These are phyloP conservation scores for Salvia sclarea DNA, from an alignment of 305 asterid species.

Conservation along the genomic window DNA sequence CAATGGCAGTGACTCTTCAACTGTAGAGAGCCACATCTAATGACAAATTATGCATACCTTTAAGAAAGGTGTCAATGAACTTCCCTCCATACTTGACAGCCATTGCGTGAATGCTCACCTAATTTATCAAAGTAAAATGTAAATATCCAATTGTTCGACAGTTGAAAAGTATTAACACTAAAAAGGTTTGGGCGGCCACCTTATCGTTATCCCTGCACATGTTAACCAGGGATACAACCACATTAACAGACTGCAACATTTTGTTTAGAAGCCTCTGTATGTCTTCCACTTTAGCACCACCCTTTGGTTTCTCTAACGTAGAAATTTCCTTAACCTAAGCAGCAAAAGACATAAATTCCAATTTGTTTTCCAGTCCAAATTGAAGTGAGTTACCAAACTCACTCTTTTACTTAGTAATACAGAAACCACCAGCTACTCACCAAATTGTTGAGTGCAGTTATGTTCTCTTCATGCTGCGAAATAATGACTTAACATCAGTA, in stretches of 20 bases:
- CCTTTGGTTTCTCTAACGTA: slow-evolving; percentile 55
- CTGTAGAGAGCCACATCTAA: slow-evolving; percentile 16
- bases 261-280: slow-evolving; percentile 57
- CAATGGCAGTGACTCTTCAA: neutral
- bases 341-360: slow-evolving; percentile 13
- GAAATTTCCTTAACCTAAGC: slow-evolving; percentile 67
- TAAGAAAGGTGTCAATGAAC: slow-evolving; percentile 78
- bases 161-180: slow-evolving; percentile 16
- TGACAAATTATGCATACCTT: slow-evolving; percentile 49
- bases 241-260: slow-evolving; percentile 66
- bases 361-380: slow-evolving; percentile 7
- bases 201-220: slow-evolving; percentile 70
- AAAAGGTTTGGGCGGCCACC: slow-evolving; percentile 42
- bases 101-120: slow-evolving; percentile 79
- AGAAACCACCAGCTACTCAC: slow-evolving; percentile 47
- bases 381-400: neutral
- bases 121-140: slow-evolving; percentile 31
- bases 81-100: slow-evolving; percentile 91
- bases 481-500: slow-evolving; percentile 32
- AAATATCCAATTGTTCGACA: slow-evolving; percentile 25
- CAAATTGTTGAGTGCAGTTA: slow-evolving; percentile 59
- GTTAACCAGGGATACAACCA: slow-evolving; percentile 64
- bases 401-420: slow-evolving; percentile 13
- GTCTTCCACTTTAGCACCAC: slow-evolving; percentile 48
- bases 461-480: slow-evolving; percentile 87